Conservation (phyloP, 805 yeast genomes). For the Starmerella kuoi region DNA sequence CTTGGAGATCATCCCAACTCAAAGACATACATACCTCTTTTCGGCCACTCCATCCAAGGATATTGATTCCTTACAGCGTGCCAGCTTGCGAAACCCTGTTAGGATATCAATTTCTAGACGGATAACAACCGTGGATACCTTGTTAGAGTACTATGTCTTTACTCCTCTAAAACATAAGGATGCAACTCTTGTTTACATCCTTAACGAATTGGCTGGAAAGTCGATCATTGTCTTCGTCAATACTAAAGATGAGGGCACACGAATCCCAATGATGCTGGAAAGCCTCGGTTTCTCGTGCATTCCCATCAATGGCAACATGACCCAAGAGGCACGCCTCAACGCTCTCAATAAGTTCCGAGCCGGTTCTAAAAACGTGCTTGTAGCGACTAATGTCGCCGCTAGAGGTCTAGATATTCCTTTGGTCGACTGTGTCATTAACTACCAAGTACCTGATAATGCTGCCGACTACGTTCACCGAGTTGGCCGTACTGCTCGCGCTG, state of each 20-base stretch:
- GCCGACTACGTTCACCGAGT: constrained; percentile 87
- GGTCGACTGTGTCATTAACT: constrained; percentile 80
- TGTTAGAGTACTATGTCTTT: constrained; percentile 76
- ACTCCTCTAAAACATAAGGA: constrained; percentile 88
- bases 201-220: constrained; percentile 77
- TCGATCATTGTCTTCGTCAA: constrained; percentile 81
- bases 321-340: constrained; percentile 72
- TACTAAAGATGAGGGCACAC: constrained; percentile 90
- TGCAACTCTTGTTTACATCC: constrained; percentile 67
- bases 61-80: constrained; percentile 87
- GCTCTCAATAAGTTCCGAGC: constrained; percentile 55
- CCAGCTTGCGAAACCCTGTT: constrained; percentile 78
- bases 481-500: constrained; percentile 94
- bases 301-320: constrained; percentile 91
- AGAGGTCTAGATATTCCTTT: constrained; percentile 92
- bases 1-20: constrained; percentile 67
- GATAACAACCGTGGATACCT: constrained; percentile 88
- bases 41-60: constrained; percentile 97
- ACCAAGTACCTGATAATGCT: constrained; percentile 91
- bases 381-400: constrained; percentile 96
- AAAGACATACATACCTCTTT: constrained; percentile 67
- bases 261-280: constrained; percentile 71
- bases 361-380: constrained; percentile 40
- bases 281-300: constrained; percentile 77
- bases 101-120: constrained; percentile 80